These are phyloP conservation scores for Corylus heterophylla DNA, from an alignment of 306 rosid genomes.

Conservation along the genomic window DNA sequence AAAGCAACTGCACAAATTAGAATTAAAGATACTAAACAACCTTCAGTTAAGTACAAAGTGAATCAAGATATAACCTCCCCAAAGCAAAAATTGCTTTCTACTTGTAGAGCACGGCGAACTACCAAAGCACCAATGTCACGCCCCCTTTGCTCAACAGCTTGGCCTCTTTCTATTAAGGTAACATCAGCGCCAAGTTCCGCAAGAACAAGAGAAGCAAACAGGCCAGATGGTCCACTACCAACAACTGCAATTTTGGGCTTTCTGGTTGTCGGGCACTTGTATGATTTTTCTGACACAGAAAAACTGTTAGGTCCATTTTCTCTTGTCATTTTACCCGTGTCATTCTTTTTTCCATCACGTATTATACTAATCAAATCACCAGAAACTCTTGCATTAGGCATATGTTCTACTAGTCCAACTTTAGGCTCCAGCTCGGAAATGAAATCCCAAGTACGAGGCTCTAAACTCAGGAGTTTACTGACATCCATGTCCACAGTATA, in stretches of 20 bases:
- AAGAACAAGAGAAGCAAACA: slow-evolving; percentile 86
- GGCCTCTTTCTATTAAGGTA: slow-evolving; percentile 97
- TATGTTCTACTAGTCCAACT: slow-evolving; percentile 76
- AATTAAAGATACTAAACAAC: slow-evolving; percentile 18
- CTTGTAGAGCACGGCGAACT: slow-evolving; percentile 66
- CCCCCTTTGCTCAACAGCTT: slow-evolving; percentile 92
- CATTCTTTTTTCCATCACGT: slow-evolving; percentile 43
- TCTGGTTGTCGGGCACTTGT: slow-evolving; percentile 21
- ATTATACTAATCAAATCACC: slow-evolving; percentile 62
- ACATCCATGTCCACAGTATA: slow-evolving; percentile 94
- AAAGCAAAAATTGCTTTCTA: slow-evolving; percentile 93
- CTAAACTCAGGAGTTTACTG: slow-evolving; percentile 56
- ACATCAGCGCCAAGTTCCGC: slow-evolving; percentile 93
- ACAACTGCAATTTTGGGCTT: slow-evolving; percentile 82
- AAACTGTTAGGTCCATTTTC: slow-evolving; percentile 36
- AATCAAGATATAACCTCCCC: slow-evolving; percentile 81
- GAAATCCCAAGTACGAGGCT: slow-evolving; percentile 87
- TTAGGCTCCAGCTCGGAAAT: slow-evolving; percentile 76
- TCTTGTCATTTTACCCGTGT: slow-evolving; percentile 21
- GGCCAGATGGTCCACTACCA: slow-evolving; percentile 95
- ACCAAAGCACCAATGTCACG: slow-evolving; percentile 89
- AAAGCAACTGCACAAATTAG: neutral
- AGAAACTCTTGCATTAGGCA: slow-evolving; percentile 43
- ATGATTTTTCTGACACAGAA: slow-evolving; percentile 33
- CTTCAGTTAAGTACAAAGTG: slow-evolving; percentile 24